These are phyloP conservation scores for Thelonectria olida DNA, from an alignment of 2,329 filamentous ascomycete genomes.

Conservation along the genomic window DNA sequence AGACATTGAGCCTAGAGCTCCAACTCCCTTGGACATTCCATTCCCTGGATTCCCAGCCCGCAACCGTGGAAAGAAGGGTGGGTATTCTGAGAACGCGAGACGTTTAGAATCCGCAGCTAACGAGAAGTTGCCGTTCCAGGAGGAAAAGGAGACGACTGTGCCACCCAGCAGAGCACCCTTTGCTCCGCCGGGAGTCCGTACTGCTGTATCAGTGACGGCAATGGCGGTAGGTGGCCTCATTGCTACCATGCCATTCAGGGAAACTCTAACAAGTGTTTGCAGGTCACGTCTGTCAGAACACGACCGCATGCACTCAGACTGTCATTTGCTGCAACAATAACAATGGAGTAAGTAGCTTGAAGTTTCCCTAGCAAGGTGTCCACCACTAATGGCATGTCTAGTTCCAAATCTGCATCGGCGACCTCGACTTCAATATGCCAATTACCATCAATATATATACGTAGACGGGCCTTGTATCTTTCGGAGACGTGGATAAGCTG, in stretches of 20 bases:
- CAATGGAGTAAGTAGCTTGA: slow-evolving; percentile 27
- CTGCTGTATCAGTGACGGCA: slow-evolving; percentile 28
- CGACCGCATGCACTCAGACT: slow-evolving; percentile 22
- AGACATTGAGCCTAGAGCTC: slow-evolving; percentile 16
- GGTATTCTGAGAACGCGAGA: no score
- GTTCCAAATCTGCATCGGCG: slow-evolving; percentile 37
- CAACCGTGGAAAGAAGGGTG: no score
- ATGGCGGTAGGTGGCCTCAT: slow-evolving; percentile 17
- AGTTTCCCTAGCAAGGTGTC: not conserved
- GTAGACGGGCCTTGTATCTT: no score
- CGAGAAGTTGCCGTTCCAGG: no score
- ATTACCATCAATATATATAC: slow-evolving; percentile 36
- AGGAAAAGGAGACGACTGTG: not conserved
- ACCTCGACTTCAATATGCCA: slow-evolving; percentile 33
- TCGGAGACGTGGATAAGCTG: no score
- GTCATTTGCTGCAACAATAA: slow-evolving; percentile 40
- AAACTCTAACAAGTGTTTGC: not conserved
- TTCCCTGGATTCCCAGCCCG: no score
- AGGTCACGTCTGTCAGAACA: slow-evolving; percentile 30
- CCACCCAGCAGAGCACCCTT: not conserved
- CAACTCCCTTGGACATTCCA: slow-evolving; percentile 4
- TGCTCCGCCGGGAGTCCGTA: slow-evolving; percentile 28
- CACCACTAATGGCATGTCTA: slow-evolving; percentile 7
- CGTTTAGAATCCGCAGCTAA: no score
- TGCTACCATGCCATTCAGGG: not conserved